These are phyloP conservation scores for Dendrothele bispora DNA, from an alignment of 768 basidiomycete genomes.

Conservation along the genomic window DNA sequence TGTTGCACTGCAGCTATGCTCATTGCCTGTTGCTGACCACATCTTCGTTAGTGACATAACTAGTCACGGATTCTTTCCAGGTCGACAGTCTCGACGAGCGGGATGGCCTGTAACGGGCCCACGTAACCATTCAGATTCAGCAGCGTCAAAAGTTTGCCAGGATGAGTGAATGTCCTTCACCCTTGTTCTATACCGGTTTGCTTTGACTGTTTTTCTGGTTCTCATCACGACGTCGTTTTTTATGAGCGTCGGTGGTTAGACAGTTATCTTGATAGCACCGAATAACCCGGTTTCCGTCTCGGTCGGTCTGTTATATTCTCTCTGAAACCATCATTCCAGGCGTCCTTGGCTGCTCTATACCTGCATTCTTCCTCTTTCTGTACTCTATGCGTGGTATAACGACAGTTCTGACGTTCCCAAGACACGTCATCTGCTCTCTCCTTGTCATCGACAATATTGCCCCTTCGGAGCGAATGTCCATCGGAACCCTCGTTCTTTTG, in stretches of 20 bases:
- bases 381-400: not conserved
- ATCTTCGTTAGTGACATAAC: not conserved
- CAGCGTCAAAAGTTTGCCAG: not conserved
- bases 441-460: not conserved
- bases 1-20: not conserved
- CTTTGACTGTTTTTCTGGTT: not conserved
- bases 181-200: not conserved
- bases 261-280: not conserved
- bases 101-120: not conserved
- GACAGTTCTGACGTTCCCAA: not conserved
- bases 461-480: slow-evolving; percentile 1
- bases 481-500: slow-evolving; percentile 78
- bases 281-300: not conserved
- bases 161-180: not conserved
- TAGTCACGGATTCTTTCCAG: not conserved
- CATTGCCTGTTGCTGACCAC: not conserved
- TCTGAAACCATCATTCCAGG: no score
- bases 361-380: not conserved
- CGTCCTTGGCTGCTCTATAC: not conserved
- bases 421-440: not conserved
- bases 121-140: not conserved
- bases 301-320: no score
- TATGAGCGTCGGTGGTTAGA: not conserved
- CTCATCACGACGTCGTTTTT: not conserved
- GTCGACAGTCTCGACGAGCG: not conserved